Evolutionary conservation across 2,329 filamentous ascomycete species (phyloP), one percentile per base, ranked within the genome.

Genomic region (Delphinella strobiligena): DNA sequence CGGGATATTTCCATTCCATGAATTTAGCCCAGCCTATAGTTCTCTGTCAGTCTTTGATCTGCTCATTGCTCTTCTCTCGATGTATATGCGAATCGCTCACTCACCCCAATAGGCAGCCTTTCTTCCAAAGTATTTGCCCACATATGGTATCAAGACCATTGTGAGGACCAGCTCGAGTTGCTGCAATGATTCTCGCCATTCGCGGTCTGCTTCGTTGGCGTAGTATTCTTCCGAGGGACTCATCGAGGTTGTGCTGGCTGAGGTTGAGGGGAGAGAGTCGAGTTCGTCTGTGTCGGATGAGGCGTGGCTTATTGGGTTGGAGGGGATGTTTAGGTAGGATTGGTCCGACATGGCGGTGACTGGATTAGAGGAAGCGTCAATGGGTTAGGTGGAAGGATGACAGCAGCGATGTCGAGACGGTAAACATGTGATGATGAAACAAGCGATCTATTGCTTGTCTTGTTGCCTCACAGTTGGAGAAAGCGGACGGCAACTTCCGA

Each of bases 61-160:
- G n/a, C n/a, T n/a, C n/a, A n/a, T n/a, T n/a, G n/a, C n/a, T n/a
- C n/a, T n/a, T n/a, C n/a, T n/a, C n/a, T n/a, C n/a, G n/a, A n/a
- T n/a, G n/a, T n/a, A n/a, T n/a, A n/a, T n/a, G n/a, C n/a, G n/a
- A n/a, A n/a, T n/a, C n/a, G n/a, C n/a, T 22, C 27, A 69, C 81
- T 59, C 71, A 95, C 89, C 86, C 85, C 87, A 95, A 59, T 93
- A 95, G 44, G 89, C 89, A 67, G 88, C 93, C 62, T 86, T 93
- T 59, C 91, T 75, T 34, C 91, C 91, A 60, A 95, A 77, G 64
- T 87, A 96, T 64, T 96, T 98, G 43, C 91, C 91, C 50, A 86
- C 68, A 61, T 93, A 95, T 2, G 91, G 91, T 37, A 98, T 81
- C 51, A 96, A 62, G 36, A 96, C 82, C 86, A 98, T 93, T 15